Conservation (phyloP, 176 grass and related monocot species). For the Hordeum marinum region DNA sequence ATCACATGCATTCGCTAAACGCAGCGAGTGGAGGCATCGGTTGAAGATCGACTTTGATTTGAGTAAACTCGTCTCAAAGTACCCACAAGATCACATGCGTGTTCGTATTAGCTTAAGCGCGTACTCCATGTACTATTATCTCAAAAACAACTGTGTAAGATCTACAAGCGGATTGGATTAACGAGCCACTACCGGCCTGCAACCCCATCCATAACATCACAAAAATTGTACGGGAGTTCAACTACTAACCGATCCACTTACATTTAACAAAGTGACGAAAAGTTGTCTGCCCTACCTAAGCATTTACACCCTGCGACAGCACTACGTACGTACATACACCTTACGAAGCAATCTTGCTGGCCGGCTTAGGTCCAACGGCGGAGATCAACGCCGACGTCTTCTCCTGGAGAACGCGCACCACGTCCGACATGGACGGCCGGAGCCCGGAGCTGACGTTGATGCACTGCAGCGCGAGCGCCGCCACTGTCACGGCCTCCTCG, state of each 20-base stretch:
- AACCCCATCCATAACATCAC: slow-evolving; percentile 28
- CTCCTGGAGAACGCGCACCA: slow-evolving; percentile 55
- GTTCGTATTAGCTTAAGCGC: slow-evolving; percentile 13
- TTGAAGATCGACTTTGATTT: slow-evolving; percentile 17
- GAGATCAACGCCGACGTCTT: slow-evolving; percentile 41
- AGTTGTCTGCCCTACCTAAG: slow-evolving; percentile 20
- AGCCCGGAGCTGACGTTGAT: slow-evolving; percentile 37
- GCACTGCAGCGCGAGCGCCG: slow-evolving; percentile 43
- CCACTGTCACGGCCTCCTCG: slow-evolving; percentile 46
- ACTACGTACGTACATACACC: background rate
- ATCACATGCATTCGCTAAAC: background rate
- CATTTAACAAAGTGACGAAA: background rate
- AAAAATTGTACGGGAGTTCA: slow-evolving; percentile 15
- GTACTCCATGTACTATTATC: background rate
- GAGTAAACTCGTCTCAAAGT: background rate
- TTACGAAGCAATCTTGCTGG: slow-evolving; percentile 32
- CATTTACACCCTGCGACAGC: slow-evolving; percentile 13
- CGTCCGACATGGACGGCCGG: slow-evolving; percentile 69
- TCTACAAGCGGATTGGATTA: slow-evolving; percentile 28
- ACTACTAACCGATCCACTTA: slow-evolving; percentile 1
- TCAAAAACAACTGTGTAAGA: background rate
- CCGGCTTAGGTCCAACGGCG: slow-evolving; percentile 35
- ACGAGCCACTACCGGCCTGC: slow-evolving; percentile 10
- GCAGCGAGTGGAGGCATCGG: background rate
- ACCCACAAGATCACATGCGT: slow-evolving; percentile 25